Base-by-base conservation (phyloP, 73 alveolate species). In the Paramecium bursaria region DNA sequence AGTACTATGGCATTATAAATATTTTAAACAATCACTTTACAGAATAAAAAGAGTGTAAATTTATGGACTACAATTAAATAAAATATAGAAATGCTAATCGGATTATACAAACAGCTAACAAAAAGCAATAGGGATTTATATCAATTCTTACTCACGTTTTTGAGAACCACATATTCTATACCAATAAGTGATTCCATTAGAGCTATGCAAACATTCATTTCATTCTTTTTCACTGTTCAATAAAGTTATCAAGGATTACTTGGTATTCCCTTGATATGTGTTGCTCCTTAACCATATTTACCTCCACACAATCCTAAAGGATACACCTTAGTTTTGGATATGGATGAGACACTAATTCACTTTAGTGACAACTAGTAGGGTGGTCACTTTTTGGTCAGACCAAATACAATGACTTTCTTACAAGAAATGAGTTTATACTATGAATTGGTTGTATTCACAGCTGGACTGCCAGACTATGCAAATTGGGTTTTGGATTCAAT, bases 261-360 rank as follows among this genome's bases (percentile, higher is more conserved):
- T 5, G 82, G 82, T 21, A 79, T 79, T 4, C 89, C 89, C 3
- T 79, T 79, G 4, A 44, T 79, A 11, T 54, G 74, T 42, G 76
- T 73, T 4, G 89, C 89, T 13, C 89, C 89, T 9, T 49, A 13
- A 0, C 89, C 89, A 1, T 79, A 79, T 23, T 61, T 79, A 17
- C 89, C 89, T 0, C 54, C 30, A 4, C 33, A 30, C 4, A 76
- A 79, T 42, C 82, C 75, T 11, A 44, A 42, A 25, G 27, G 30
- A 10, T 97, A 94, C 87, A 92, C 98, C 80, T 75, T 97, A 30
- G 98, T 95, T 0, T 88, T 95, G 48, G 99, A 97, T 90, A 85
- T 97, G 55, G 99, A 97, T 86, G 99, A 97, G 88, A 97, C 99
- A 29, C 74, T 97, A 61, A 98, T 95, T 10, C 99, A 97, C 87